Evolutionary conservation across 495 filamentous ascomycete species (phyloP), one percentile per base, ranked within the genome.

Genomic region (Achaetomiella virescens): DNA sequence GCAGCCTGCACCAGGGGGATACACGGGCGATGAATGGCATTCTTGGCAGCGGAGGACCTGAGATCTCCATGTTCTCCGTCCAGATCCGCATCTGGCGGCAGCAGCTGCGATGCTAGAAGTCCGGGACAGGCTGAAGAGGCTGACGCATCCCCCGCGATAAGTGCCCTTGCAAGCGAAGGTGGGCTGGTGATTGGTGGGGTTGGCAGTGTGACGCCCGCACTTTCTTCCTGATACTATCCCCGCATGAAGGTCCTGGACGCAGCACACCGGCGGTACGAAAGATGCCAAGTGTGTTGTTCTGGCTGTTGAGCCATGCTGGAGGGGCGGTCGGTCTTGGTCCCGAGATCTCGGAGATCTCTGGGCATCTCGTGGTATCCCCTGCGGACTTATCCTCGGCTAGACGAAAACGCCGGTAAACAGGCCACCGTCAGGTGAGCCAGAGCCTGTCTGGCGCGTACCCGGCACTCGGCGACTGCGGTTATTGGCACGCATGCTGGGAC

Each of bases 301-400:
- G 49, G 21, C 17, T 12, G 36, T 6, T 36, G n/a, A n/a, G n/a
- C n/a, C n/a, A 21, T 43, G 37, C 27, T 31, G 24, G 11, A 15
- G 25, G 47, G 31, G 38, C 22, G 12, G 18, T 25, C 36, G 48
- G 20, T 12, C 24, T 46, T 46, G 38, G 42, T 44, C 50, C 57
- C 50, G 46, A 59, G 27, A 59, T 59, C 45, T 59, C 52, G 51
- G 52, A 54, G 27, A 45, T 54, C 37, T 50, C 38, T 52, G 35
- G 40, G 4, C 33, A 25, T 27, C 27, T 29, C 27, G 9, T 44
- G 54, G 22, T 37, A 31, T 38, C 25, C 29, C 12, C 9, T 29
- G 38, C 38, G 40, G 35, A 33, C 29, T 60, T 65, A 62, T 48
- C 56, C 56, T 65, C 62, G 62, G 62, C 59, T 65, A 59, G 47